These are phyloP conservation scores for Solanum dulcamara DNA, from an alignment of 257 asterid genomes.

Conservation along the genomic window DNA sequence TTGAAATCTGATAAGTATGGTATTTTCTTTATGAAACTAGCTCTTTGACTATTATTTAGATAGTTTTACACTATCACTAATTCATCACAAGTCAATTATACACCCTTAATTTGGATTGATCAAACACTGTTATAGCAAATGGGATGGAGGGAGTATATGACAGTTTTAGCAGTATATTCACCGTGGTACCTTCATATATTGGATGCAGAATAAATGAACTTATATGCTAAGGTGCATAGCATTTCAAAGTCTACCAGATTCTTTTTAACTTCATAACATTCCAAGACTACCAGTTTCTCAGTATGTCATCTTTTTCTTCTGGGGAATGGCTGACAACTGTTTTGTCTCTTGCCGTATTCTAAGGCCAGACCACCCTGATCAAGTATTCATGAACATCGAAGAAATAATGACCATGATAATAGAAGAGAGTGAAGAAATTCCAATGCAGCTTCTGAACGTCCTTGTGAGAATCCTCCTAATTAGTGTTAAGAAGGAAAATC, in stretches of 20 bases:
- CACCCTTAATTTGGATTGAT: neutral
- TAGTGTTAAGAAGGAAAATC: conserved; percentile 36
- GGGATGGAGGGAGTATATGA: neutral
- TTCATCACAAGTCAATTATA: neutral
- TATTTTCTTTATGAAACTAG: neutral
- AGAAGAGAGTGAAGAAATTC: conserved; percentile 36
- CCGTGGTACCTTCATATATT: neutral
- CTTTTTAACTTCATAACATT: neutral
- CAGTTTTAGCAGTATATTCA: neutral
- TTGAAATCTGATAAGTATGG: neutral
- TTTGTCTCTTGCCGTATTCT: conserved; percentile 4
- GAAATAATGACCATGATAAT: conserved; percentile 37
- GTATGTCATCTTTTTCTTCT: neutral
- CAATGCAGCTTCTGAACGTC: conserved; percentile 32
- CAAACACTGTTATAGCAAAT: neutral
- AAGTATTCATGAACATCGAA: conserved; percentile 28
- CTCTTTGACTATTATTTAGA: neutral
- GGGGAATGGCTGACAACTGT: neutral
- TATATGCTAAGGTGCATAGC: neutral
- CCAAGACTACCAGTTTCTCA: neutral
- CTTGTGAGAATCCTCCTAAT: conserved; percentile 22
- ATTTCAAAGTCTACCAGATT: neutral
- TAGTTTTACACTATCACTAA: neutral
- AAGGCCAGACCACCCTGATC: conserved; percentile 33
- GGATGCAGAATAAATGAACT: neutral